These are phyloP conservation scores for Penicillium freii DNA, from an alignment of 2,329 filamentous ascomycete genomes.

Conservation along the genomic window DNA sequence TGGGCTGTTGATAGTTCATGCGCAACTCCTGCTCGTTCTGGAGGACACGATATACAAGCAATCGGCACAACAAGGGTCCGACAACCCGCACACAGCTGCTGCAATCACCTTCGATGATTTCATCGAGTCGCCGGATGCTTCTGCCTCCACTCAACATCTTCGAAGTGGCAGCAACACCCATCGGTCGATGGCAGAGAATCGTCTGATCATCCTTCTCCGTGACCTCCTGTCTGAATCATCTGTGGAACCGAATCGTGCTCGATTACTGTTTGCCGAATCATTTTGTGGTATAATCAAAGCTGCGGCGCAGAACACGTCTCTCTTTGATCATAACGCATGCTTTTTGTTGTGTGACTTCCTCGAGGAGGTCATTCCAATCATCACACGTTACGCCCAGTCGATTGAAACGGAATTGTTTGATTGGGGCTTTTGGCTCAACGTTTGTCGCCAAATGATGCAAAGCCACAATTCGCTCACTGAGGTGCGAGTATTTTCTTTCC, in stretches of 20 bases:
- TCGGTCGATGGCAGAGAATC: conserved; percentile 83
- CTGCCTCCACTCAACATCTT: conserved; percentile 61
- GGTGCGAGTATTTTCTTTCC: conserved; percentile 76
- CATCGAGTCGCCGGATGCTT: conserved; percentile 64
- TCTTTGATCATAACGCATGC: conserved; percentile 79
- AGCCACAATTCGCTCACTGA: conserved; percentile 90
- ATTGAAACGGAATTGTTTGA: conserved; percentile 42
- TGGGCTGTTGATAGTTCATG: conserved; percentile 75
- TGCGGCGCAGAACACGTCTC: conserved; percentile 70
- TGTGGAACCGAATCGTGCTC: conserved; percentile 53
- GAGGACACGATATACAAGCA: conserved; percentile 83
- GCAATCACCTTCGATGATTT: conserved; percentile 66
- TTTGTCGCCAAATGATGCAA: conserved; percentile 73
- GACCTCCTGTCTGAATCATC: conserved; percentile 70
- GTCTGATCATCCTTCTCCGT: conserved; percentile 75
- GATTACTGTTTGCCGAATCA: conserved; percentile 71
- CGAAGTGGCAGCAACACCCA: conserved; percentile 65
- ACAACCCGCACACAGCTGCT: conserved; percentile 48
- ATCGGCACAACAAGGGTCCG: conserved; percentile 46
- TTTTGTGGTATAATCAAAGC: conserved; percentile 73
- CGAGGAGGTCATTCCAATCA: conserved; percentile 72
- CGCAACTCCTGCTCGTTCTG: conserved; percentile 74
- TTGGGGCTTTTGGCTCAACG: conserved; percentile 82
- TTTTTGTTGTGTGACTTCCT: conserved; percentile 90
- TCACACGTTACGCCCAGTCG: conserved; percentile 59